Base-by-base conservation (phyloP, 2,329 filamentous ascomycete species). In the Reticulascus tulasneorum region DNA sequence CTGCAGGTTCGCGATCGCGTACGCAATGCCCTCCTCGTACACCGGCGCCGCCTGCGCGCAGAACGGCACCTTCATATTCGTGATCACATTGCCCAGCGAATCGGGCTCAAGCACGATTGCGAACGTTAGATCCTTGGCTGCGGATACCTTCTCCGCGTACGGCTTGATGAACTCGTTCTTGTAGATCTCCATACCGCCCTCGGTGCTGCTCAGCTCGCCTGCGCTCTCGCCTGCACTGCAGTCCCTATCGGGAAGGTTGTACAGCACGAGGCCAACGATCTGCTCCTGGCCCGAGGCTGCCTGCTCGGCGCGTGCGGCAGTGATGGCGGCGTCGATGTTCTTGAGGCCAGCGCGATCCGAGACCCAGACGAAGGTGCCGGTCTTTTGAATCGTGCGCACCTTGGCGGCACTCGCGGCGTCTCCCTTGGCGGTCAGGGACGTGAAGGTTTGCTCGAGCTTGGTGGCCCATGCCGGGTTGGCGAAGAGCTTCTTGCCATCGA, bases 401-500 rank as follows among this genome's bases (percentile, higher is more conserved):
- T 58, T 61, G 29, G 50, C 53, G 25, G 63, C 60, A 44, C 66
- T 67, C 31, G 51, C 37, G 8, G 37, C 27, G 44, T 69, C 64
- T 18, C 58, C 58, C 34, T 53, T 50, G 10, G 47, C 47, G 9
- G 52, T 41, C 50, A 68, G 68, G 16, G 56, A 47, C 3, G 50
- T 46, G 37, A 60, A 46, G 12, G 66, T 66, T 36, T 57, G 40
- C 18, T 64, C 55, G 22, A 71, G 56, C 50, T 67, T 63, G n/a
- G 36, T 42, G 10, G 63, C 56, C 51, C 66, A 71, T 15, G 46
- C 46, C n/a, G 62, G 59, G 52, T 70, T 69, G 41, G 60, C 62
- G 47, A 69, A 74, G 18, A 75, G 55, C 7, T 59, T 64, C 45
- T 66, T 68, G 40, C 66, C 66, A 2, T 56, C 39, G 49, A 79